These are phyloP conservation scores for Daldinia loculata DNA, from an alignment of 495 filamentous ascomycete genomes.

Conservation along the genomic window DNA sequence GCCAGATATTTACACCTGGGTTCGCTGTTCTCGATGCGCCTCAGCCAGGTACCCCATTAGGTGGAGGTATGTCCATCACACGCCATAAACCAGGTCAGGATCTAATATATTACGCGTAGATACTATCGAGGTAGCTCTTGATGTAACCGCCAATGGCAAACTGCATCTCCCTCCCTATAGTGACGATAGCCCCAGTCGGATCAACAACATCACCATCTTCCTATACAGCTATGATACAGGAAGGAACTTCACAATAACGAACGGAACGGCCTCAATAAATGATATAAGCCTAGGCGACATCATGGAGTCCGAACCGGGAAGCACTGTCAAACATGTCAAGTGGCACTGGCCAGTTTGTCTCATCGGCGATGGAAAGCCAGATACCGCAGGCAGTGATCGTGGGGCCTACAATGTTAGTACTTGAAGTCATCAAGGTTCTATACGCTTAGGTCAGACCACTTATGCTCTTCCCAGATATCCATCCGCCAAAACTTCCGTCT, in stretches of 20 bases:
- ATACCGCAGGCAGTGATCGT: slow-evolving; percentile 47
- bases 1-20: slow-evolving; percentile 71
- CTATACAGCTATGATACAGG: slow-evolving; percentile 67
- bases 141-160: slow-evolving; percentile 70
- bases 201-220: slow-evolving; percentile 72
- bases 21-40: slow-evolving; percentile 70
- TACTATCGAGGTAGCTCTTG: slow-evolving; percentile 70
- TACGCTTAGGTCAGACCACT: slow-evolving; percentile 1
- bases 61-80: slow-evolving; percentile 61
- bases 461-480: slow-evolving; percentile 58
- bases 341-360: slow-evolving; percentile 73
- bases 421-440: neutral
- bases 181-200: slow-evolving; percentile 57
- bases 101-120: slow-evolving; percentile 49
- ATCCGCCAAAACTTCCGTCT: slow-evolving; percentile 73
- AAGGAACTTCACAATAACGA: slow-evolving; percentile 74
- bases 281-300: slow-evolving; percentile 67
- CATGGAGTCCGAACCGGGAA: slow-evolving; percentile 66
- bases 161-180: slow-evolving; percentile 65
- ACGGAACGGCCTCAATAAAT: slow-evolving; percentile 65
- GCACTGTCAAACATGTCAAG: slow-evolving; percentile 74
- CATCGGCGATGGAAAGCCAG: slow-evolving; percentile 62
- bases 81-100: slow-evolving; percentile 1
- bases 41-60: slow-evolving; percentile 71
- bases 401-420: slow-evolving; percentile 60